Base-by-base conservation (phyloP, 495 filamentous ascomycete genomes). In the Penicillium flavigenum region DNA sequence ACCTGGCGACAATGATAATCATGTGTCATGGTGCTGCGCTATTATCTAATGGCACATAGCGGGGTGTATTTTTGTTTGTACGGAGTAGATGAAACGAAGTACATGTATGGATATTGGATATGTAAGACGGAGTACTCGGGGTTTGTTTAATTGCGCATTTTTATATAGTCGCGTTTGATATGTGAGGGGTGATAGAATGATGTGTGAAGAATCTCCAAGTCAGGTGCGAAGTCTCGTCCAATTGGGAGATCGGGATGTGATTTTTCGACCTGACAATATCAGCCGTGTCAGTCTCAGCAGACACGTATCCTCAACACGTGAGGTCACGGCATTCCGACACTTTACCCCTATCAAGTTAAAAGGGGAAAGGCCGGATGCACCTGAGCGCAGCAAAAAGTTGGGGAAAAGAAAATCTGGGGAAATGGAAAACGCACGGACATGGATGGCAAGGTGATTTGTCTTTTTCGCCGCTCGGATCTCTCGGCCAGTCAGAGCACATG, bases 11-110 rank as follows among this genome's bases (percentile, higher is more conserved):
- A 14, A 7, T 17, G 57, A 56, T 61, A 61, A 57, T 65, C 49
- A 68, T 68, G 65, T 68, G 65, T 68, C 63, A 68, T 68, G 34
- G 17, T 42, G 48, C 31, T 39, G 52, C 36, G 50, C 59, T 56
- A 68, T 68, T 68, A 68, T 51, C 47, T 68, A 68, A 68, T 65
- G 48, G 47, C 29, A 42, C 17, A 39, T 31, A 31, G 34, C 14
- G 34, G 34, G 34, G 34, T 5, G 34, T 5, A 4, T 38, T 38
- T 38, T 38, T 10, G 29, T 31, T 11, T 31, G 9, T 31, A 31
- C 2, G 9, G 29, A 31, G 9, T 31, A 3, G 24, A 26, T 26
- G 24, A 9, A 10, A 31, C 29, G 1, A 31, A 9, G 29, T 31
- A 29, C 27, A 0, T 29, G 27, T 29, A 31, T 31, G 29, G 9